Base-by-base conservation (phyloP, 495 filamentous ascomycete genomes). In the Corynascus novoguineensis region DNA sequence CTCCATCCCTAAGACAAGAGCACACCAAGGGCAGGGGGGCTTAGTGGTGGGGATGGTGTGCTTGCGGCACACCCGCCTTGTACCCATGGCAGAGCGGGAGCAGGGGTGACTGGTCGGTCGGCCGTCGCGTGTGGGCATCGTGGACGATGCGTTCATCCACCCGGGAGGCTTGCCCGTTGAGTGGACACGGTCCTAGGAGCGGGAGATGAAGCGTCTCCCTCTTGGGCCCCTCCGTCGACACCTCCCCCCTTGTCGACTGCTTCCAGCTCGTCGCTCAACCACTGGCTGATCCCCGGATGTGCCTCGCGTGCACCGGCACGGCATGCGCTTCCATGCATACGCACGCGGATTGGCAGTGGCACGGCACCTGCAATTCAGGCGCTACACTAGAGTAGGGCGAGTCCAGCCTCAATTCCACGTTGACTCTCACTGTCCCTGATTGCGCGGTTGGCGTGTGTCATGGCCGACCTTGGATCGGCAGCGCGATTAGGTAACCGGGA, bases 381-480 rank as follows among this genome's bases (percentile, higher is more conserved):
- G n/a, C n/a, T n/a, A n/a, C n/a, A n/a, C n/a, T n/a, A n/a, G n/a
- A n/a, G n/a, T 47, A 53, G 41, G 60, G 47, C 54, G 31, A 42
- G 41, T 58, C 58, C 55, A 63, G 60, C 61, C 64, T 57, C 60
- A 62, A 34, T 51, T 19, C 53, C 51, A 40, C 57, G 61, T 60
- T 48, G 41, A 62, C 63, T 50, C 42, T 65, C 53, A 10, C 37
- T 7, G 34, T 22, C 0, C 21, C 2, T 21, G n/a, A n/a, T 9
- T n/a, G 14, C 2, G 9, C 19, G 10, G 38, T 41, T n/a, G 21
- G 29, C 21, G 46, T 44, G 35, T 44, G 54, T 49, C 54, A 37
- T 50, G 46, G 17, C 47, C 46, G 29, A 11, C 22, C 40, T 42
- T 42, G 31, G 53, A 55, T 55, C 53, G 42, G 32, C 46, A 54